Percentiles rank a stretch among this genome's conserved stretches.
These are phyloP conservation scores for Pseudopediastrum boryanum DNA, from an alignment of 139 green algal genomes.

Conservation along the genomic window DNA sequence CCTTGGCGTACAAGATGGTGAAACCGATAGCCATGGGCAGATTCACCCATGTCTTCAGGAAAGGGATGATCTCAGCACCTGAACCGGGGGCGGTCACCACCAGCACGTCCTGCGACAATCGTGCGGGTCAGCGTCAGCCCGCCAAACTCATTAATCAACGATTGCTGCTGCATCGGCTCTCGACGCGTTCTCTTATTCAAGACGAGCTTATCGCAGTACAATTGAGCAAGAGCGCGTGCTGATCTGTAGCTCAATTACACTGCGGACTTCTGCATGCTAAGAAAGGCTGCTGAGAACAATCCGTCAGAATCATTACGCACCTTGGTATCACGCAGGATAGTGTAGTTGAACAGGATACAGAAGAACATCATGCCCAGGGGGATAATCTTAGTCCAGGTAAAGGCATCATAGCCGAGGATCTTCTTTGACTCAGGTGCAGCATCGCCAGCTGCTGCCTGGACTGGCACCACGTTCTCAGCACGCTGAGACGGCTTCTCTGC, in stretches of 20 bases:
- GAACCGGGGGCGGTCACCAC: conserved; percentile 97
- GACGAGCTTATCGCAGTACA: too few relatives aligned
- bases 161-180: too few relatives aligned
- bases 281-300: too few relatives aligned
- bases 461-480: conserved; percentile 17
- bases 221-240: too few relatives aligned
- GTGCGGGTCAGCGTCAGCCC: too few relatives aligned
- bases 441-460: conserved; percentile 16
- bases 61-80: conserved; percentile 97
- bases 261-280: too few relatives aligned
- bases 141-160: too few relatives aligned
- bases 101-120: conserved; percentile 95
- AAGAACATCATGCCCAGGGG: conserved; percentile 98
- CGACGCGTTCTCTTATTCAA: too few relatives aligned
- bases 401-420: conserved; percentile 27
- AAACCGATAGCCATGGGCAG: conserved; percentile 96
- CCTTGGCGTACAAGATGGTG: conserved; percentile 91
- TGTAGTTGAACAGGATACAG: conserved; percentile 99
- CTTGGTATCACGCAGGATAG: conserved; percentile 99
- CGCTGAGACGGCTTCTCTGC: conserved; percentile 24
- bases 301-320: too few relatives aligned
- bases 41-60: conserved; percentile 99
- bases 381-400: conserved; percentile 82
- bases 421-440: conserved; percentile 13
- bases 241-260: too few relatives aligned